These are phyloP conservation scores for Aspergillus unguis DNA, from an alignment of 2,329 filamentous ascomycete species.

Conservation along the genomic window DNA sequence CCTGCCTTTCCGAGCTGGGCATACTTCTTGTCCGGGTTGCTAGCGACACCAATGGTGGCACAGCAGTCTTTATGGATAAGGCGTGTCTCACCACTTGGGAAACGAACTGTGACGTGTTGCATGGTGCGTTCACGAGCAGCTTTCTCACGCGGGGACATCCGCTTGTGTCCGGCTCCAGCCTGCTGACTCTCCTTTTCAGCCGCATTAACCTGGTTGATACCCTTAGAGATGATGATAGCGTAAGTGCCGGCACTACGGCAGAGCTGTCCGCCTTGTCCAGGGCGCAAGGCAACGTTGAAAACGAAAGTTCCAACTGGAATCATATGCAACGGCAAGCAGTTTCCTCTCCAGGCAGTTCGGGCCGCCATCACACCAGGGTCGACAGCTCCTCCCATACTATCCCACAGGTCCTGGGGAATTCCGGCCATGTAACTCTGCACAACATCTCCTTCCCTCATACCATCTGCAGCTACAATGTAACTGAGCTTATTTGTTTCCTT, in stretches of 20 bases:
- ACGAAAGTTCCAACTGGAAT: conserved; percentile 91
- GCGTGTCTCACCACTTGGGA: conserved; percentile 91
- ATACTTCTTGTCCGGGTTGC: conserved; percentile 90
- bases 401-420: conserved; percentile 80
- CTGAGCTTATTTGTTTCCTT: conserved; percentile 70
- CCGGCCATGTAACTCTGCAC: conserved; percentile 89
- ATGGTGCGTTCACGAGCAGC: conserved; percentile 58
- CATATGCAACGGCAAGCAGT: conserved; percentile 93
- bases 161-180: conserved; percentile 29
- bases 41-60: conserved; percentile 89
- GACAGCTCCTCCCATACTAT: conserved; percentile 86
- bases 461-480: conserved; percentile 94
- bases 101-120: conserved; percentile 75
- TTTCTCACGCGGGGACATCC: conserved; percentile 36
- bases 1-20: conserved; percentile 92
- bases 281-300: conserved; percentile 78
- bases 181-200: conserved; percentile 46
- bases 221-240: conserved; percentile 83
- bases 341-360: conserved; percentile 89
- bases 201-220: conserved; percentile 56
- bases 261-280: conserved; percentile 75
- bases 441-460: conserved; percentile 84
- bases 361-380: conserved; percentile 95
- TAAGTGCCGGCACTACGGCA: conserved; percentile 94
- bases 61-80: conserved; percentile 88